A percentile compares a stretch with the other conserved stretches of the same genome.
These are phyloP conservation scores for Trametes gibbosa DNA, from an alignment of 768 basidiomycete species.

Conservation along the genomic window DNA sequence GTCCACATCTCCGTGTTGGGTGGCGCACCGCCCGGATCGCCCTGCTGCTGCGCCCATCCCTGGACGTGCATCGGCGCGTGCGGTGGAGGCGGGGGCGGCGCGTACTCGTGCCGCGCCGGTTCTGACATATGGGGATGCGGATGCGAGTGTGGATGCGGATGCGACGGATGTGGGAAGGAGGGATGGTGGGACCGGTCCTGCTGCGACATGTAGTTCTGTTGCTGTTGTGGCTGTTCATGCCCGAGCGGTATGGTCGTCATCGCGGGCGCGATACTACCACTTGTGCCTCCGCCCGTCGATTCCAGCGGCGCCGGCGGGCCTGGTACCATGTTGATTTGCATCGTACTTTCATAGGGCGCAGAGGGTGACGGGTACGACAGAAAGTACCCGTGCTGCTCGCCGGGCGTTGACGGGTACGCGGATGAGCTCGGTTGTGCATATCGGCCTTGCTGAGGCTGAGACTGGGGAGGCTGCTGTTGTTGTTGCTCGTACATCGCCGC, in stretches of 20 bases:
- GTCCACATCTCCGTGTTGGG: slow-evolving; percentile 1
- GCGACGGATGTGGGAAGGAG: not conserved
- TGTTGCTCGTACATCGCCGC: slow-evolving; percentile 19
- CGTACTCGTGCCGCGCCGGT: slow-evolving; percentile 4
- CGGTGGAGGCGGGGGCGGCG: slow-evolving; percentile 2
- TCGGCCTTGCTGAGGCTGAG: slow-evolving; percentile 2
- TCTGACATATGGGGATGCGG: slow-evolving; percentile 1
- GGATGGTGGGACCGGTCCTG: not conserved
- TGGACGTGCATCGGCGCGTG: not conserved
- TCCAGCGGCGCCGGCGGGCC: slow-evolving; percentile 2
- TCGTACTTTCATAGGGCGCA: not conserved
- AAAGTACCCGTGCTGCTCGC: slow-evolving; percentile 18
- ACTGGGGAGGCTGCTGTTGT: slow-evolving; percentile 11
- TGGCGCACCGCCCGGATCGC: not conserved
- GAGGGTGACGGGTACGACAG: slow-evolving; percentile 13
- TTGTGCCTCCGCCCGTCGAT: not conserved
- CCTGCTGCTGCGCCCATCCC: slow-evolving; percentile 5
- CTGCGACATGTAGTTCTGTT: not conserved
- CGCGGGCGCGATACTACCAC: slow-evolving; percentile 4
- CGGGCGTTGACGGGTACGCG: slow-evolving; percentile 11
- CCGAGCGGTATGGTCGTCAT: slow-evolving; percentile 9
- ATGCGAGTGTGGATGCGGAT: slow-evolving; percentile 3
- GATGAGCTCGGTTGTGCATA: not conserved
- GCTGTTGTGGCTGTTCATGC: slow-evolving; percentile 6
- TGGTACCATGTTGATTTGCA: slow-evolving; percentile 9